Evolutionary conservation across 257 asterid genomes (phyloP).

Genomic region (Cinchona pubescens): DNA sequence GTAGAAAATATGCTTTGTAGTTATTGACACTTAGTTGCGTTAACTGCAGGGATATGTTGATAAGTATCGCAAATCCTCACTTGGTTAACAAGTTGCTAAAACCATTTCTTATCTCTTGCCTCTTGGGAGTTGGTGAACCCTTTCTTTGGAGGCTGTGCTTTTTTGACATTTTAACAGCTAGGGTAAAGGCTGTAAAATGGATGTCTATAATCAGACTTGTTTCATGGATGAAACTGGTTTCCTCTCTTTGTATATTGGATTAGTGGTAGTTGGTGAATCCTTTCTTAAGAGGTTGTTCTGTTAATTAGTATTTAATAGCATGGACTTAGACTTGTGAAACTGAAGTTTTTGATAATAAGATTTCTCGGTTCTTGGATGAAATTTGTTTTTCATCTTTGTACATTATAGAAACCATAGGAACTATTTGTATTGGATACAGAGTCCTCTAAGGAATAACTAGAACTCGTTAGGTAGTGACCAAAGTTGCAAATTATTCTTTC

Average conservation of each 20-base stretch:
- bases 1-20: constrained; percentile 6
- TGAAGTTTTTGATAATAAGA: neutral
- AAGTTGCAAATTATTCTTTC: neutral
- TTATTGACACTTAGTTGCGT: constrained; percentile 27
- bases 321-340: neutral
- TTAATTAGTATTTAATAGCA: neutral
- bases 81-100: constrained; percentile 28
- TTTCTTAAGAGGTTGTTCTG: neutral
- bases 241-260: neutral
- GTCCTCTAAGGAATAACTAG: neutral
- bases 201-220: neutral
- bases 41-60: constrained; percentile 78
- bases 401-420: neutral
- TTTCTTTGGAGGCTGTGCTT: constrained; percentile 11
- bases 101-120: constrained; percentile 7
- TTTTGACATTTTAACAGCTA: neutral
- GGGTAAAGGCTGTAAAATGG: neutral
- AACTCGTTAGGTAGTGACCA: neutral
- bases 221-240: neutral
- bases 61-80: constrained; percentile 58
- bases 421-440: neutral
- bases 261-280: neutral
- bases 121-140: constrained; percentile 14
- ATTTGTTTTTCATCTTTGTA: neutral
- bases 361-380: neutral